A percentile compares a stretch with the other conserved stretches of the same genome.
phyloP scores from a whole-genome alignment of 148 eudicot genomes.

The Nepenthes gracilis region DNA sequence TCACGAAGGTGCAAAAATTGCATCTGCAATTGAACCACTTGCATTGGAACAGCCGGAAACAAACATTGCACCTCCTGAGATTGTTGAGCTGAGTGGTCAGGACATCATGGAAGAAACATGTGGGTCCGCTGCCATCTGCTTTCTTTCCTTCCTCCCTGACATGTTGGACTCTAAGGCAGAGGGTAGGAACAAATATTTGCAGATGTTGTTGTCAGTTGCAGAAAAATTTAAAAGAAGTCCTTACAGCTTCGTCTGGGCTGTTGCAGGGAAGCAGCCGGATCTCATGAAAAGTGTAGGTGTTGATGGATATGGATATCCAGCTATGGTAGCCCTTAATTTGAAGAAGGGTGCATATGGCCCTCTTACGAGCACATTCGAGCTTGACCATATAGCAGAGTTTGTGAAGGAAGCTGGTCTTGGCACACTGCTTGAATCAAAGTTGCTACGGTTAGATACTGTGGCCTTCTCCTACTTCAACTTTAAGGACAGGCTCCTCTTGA shows the following conservation, averaged over 20 bases:
- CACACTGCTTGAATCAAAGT: too few relatives aligned
- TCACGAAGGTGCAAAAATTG: conserved; percentile 84
- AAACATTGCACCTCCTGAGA: conserved; percentile 80
- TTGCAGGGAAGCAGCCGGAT: conserved; percentile 91
- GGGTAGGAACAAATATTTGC: conserved; percentile 85
- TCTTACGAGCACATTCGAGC: conserved; percentile 75
- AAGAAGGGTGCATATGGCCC: conserved; percentile 92
- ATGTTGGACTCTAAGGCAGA: conserved; percentile 92
- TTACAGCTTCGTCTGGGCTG: conserved; percentile 96
- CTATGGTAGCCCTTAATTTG: conserved; percentile 78
- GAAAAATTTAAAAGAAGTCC: conserved; percentile 87
- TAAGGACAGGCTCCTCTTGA: not conserved
- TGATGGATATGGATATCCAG: conserved; percentile 97
- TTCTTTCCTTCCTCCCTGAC: conserved; percentile 88
- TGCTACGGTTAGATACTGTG: conserved; percentile 75
- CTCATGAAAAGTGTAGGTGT: conserved; percentile 88
- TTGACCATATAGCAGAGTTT: conserved; percentile 65
- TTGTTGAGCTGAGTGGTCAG: conserved; percentile 75
- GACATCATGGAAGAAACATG: conserved; percentile 91
- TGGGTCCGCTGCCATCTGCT: conserved; percentile 92
- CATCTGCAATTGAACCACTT: conserved; percentile 82
- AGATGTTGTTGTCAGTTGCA: conserved; percentile 68
- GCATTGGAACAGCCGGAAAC: conserved; percentile 84
- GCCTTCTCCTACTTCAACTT: not conserved
- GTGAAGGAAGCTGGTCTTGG: conserved; percentile 88